These are phyloP conservation scores for Cytospora chrysosperma DNA, from an alignment of 2,329 filamentous ascomycete species.

Conservation along the genomic window DNA sequence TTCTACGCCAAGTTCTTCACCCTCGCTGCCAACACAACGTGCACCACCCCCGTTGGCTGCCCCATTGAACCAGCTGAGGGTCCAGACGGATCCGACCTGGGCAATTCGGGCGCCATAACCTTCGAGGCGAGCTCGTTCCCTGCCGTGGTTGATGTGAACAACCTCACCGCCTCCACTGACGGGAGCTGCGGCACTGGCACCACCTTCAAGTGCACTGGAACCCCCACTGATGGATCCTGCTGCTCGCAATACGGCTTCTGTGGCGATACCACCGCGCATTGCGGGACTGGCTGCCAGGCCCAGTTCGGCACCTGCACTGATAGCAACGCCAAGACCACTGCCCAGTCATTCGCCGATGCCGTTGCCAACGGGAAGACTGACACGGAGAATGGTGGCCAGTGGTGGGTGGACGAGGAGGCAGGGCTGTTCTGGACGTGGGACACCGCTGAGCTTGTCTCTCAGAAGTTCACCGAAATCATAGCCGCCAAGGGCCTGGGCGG, in stretches of 20 bases:
- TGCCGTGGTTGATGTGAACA: conserved; percentile 3
- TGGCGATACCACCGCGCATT: conserved; percentile 25
- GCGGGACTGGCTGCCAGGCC: conserved; percentile 28
- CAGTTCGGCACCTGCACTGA: conserved; percentile 26
- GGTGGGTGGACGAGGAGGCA: conserved; percentile 49
- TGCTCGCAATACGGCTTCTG: conserved; percentile 21
- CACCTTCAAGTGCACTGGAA: conserved; percentile 22
- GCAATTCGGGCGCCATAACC: conserved; percentile 50
- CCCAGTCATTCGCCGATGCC: conserved; percentile 43
- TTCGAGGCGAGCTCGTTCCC: conserved; percentile 38
- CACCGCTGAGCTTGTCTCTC: conserved; percentile 44
- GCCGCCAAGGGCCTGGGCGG: conserved; percentile 44
- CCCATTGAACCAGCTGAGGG: conserved; percentile 58
- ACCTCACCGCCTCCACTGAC: conserved; percentile 25
- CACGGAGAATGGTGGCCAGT: conserved; percentile 51
- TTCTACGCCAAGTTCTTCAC: conserved; percentile 67
- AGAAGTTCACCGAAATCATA: conserved; percentile 49
- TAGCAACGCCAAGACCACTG: conserved; percentile 15
- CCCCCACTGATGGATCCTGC: conserved; percentile 20
- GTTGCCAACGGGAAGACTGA: conserved; percentile 42
- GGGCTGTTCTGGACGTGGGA: conserved; percentile 57
- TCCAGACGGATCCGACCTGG: conserved; percentile 54
- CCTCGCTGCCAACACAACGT: conserved; percentile 44
- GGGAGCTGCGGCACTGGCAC: conserved; percentile 27
- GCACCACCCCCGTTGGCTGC: conserved; percentile 50